Base-by-base conservation (phyloP, 2,329 filamentous ascomycete species). In the Alternaria alternata region DNA sequence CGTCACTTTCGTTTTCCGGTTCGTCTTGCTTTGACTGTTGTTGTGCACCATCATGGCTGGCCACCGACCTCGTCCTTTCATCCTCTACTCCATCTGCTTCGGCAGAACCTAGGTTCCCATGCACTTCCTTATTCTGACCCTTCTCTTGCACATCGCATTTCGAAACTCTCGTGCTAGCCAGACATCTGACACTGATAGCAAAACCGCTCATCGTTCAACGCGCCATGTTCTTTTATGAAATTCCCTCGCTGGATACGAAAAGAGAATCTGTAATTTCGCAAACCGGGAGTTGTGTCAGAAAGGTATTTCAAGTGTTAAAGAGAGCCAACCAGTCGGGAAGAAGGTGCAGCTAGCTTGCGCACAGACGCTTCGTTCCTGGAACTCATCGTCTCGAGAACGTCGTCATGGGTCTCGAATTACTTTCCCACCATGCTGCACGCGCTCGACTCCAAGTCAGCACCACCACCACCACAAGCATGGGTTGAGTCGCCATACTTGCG, bases 401-500 rank as follows among this genome's bases (percentile, higher is more conserved):
- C 54, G 30, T 54, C 60, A 62, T 66, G 24, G 55, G 32, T 34
- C 44, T 54, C 42, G 26, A 48, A n/a, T 41, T 53, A 47, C 30
- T 39, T 36, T 30, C 39, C 52, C 61, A 70, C 64, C 52, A 77
- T 76, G 75, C 71, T 72, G 63, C 63, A 70, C 70, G 71, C 71
- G 49, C 64, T 74, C 28, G 69, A 76, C 59, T 67, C 71, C 42
- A 52, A 63, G 56, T 64, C 61, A 48, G 54, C 68, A 41, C 24
- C 20, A 32, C 57, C 20, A 32, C 57, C 68, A 41, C 24, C 18
- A 39, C 58, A 62, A 41, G 66, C 73, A 67, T 79, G 78, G 76
- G 68, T 81, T 58, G 80, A 83, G 57, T 83, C 81, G 62, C 82
- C 81, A n/a, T 83, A 82, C 61, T 57, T 82, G 54, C 78, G 81